Evolutionary conservation across 108 stramenopile genomes (phyloP).

Genomic region (Cyclostephanos invisitatus): DNA sequence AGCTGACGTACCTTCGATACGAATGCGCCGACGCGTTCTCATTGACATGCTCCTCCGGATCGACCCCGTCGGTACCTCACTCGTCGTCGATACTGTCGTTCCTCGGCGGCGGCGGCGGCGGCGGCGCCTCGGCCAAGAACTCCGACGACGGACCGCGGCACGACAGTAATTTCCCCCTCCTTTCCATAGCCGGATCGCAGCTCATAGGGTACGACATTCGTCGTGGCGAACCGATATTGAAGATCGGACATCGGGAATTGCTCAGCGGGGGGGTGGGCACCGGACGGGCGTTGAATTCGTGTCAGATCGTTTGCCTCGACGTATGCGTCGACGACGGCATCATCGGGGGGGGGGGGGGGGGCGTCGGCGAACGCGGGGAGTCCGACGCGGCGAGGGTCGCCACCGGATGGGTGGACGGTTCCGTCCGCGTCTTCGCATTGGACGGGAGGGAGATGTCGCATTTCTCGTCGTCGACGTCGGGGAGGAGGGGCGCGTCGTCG

Average conservation of each 20-base stretch:
- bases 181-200: conserved; percentile 73
- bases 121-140: no score
- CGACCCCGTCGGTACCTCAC: conserved; percentile 61
- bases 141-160: no score
- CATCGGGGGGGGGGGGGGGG: conserved; percentile 5
- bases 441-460: conserved; percentile 17
- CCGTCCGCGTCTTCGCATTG: conserved; percentile 70
- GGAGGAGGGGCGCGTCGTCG: conserved; percentile 21
- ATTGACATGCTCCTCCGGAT: conserved; percentile 54
- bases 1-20: conserved; percentile 87
- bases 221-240: conserved; percentile 55
- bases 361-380: no score
- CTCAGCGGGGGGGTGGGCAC: conserved; percentile 72
- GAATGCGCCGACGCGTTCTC: conserved; percentile 90
- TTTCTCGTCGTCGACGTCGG: conserved; percentile 30
- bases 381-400: conserved; percentile 63
- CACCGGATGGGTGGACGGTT: conserved; percentile 86
- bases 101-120: no score
- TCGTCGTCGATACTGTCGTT: conserved; percentile 72
- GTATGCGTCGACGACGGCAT: conserved; percentile 23
- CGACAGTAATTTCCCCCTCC: conserved; percentile 45
- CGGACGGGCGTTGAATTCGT: conserved; percentile 73
- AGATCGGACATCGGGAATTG: conserved; percentile 69
- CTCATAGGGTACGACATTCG: conserved; percentile 65
- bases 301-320: conserved; percentile 70